Percentiles rank a stretch among this genome's conserved stretches.
phyloP scores from a whole-genome alignment of 2,329 filamentous ascomycete genomes.

The Colletotrichum costaricense region DNA sequence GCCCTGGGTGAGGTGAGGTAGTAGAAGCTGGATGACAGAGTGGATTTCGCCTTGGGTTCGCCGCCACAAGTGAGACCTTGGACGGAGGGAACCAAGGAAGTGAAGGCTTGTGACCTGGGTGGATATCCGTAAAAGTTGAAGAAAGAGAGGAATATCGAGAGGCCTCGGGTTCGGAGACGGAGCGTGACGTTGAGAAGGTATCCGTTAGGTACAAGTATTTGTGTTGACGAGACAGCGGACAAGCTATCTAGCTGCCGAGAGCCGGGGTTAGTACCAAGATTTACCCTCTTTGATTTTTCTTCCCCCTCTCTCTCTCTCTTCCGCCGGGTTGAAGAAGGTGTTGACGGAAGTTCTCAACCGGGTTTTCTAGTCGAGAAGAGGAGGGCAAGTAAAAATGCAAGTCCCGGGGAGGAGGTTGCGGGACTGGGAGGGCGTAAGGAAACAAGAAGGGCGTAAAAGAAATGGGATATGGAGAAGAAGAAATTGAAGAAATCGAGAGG shows the following conservation, averaged over 20 bases:
- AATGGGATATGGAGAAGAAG: neutral
- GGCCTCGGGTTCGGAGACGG: slow-evolving; percentile 28
- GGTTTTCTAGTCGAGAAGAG: neutral
- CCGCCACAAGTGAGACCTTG: slow-evolving; percentile 17
- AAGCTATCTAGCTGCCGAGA: slow-evolving; percentile 17
- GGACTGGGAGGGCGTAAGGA: neutral
- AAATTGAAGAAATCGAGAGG: neutral
- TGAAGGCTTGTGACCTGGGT: slow-evolving; percentile 30
- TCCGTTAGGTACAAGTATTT: slow-evolving; percentile 7
- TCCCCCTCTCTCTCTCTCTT: neutral
- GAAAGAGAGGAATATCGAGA: slow-evolving; percentile 1
- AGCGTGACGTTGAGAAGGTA: slow-evolving; percentile 23
- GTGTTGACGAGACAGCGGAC: slow-evolving; percentile 6
- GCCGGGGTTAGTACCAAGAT: slow-evolving; percentile 30
- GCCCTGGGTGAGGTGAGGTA: neutral
- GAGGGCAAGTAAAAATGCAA: neutral
- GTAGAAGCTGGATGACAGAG: neutral
- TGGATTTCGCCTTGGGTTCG: neutral
- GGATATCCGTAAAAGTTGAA: neutral
- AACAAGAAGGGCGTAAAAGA: neutral
- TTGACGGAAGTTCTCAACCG: slow-evolving; percentile 2
- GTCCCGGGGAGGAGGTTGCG: neutral
- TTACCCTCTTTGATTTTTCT: neutral
- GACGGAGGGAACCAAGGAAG: slow-evolving; percentile 31
- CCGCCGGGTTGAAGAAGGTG: slow-evolving; percentile 6